Base-by-base conservation (phyloP, 2,329 filamentous ascomycete species). In the Monilinia polystroma region DNA sequence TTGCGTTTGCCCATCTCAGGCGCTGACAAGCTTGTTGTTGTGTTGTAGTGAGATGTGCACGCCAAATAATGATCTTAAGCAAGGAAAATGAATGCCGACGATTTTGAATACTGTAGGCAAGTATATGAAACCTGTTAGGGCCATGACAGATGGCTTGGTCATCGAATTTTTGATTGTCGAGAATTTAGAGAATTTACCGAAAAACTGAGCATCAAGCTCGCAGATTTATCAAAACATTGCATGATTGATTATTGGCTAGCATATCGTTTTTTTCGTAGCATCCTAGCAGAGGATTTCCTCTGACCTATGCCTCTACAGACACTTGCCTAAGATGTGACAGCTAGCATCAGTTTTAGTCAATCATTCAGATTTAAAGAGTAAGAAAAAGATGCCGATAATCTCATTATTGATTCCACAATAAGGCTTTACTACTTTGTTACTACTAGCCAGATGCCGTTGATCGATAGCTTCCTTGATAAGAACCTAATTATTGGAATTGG, bases 231-330 rank as follows among this genome's bases (percentile, higher is more conserved):
- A 23, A 32, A 45, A 6, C 26, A 14, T 18, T 57, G 53, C 11
- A 56, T 49, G 41, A 55, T 57, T 41, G 53, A 64, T 35, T 53
- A 64, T 11, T 64, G 53, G 63, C 43, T 64, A n/a, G 63, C 29
- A 6, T 64, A 49, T 10, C 41, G 63, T 57, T 29, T 20, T 12
- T 26, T 35, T 23, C 23, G 7, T 38, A 11, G 47, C 10, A 16
- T 45, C 18, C n/a, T n/a, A 32, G n/a, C 6, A 29, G 4, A 55
- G 6, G 16, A 2, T 8, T 12, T 29, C 2, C 2, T 3, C 11
- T 64, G 14, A 32, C 32, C 29, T 16, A 4, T 11, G 14, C 29
- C 26, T 35, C 23, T 32, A 47, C 11, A 55, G 16, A 63, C 18
- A 57, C 52, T 57, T 20, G 38, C 63, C 18, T 64, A 52, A 52